A percentile compares a stretch with the other conserved stretches of the same genome.
phyloP scores from a whole-genome alignment of 768 basidiomycete genomes.

The Floccularia luteovirens region DNA sequence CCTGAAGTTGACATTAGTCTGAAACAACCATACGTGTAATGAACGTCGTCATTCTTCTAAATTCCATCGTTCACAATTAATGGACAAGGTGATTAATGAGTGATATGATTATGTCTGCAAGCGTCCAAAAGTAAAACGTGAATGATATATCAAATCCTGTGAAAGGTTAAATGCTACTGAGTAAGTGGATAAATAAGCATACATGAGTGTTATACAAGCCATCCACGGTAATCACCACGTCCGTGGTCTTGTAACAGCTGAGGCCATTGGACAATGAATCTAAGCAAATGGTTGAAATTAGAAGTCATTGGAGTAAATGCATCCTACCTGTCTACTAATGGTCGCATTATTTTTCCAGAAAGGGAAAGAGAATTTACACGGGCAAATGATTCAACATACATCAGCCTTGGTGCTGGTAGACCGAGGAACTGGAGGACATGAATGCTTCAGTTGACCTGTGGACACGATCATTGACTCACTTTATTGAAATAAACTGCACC shows the following conservation, averaged over 20 bases:
- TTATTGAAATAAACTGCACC: conserved; percentile 62
- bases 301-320: not conserved
- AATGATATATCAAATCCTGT: too few species aligned
- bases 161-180: too few species aligned
- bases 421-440: conserved; percentile 58
- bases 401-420: conserved; percentile 56
- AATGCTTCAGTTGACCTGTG: not conserved
- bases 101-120: too few species aligned
- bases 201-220: conserved; percentile 65
- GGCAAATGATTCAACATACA: conserved; percentile 95
- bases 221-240: conserved; percentile 49
- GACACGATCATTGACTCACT: conserved; percentile 33
- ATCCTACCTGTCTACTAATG: conserved; percentile 73
- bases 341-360: conserved; percentile 74
- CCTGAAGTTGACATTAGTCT: too few species aligned
- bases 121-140: too few species aligned
- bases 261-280: conserved; percentile 93
- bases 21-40: too few species aligned
- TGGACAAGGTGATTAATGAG: too few species aligned
- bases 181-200: too few species aligned
- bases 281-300: conserved; percentile 14
- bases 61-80: too few species aligned
- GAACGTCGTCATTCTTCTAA: too few species aligned
- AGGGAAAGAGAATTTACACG: conserved; percentile 76
- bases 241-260: conserved; percentile 32